These are phyloP conservation scores for Sporothrix inflata DNA, from an alignment of 2,329 filamentous ascomycete genomes.

Conservation along the genomic window DNA sequence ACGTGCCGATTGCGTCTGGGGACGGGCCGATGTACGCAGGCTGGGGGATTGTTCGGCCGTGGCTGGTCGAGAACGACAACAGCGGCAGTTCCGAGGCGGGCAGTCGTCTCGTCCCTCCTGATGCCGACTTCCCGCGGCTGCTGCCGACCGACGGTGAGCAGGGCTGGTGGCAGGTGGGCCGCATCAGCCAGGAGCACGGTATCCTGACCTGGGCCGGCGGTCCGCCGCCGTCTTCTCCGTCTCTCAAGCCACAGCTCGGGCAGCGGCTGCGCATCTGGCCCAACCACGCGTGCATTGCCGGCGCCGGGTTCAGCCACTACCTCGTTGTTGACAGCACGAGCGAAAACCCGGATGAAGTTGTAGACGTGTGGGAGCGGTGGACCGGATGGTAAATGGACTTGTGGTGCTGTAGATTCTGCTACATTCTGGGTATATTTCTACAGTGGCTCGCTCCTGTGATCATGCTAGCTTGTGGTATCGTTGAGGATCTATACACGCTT, in stretches of 20 bases:
- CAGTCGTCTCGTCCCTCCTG: slow-evolving; percentile 4
- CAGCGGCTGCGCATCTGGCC: slow-evolving; percentile 74
- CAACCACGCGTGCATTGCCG: slow-evolving; percentile 80
- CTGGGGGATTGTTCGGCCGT: slow-evolving; percentile 70
- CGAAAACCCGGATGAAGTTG: slow-evolving; percentile 60
- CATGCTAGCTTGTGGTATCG: too few relatives aligned
- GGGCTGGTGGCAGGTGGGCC: slow-evolving; percentile 67
- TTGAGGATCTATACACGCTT: too few relatives aligned
- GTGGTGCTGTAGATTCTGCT: background rate
- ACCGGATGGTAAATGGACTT: slow-evolving; percentile 62
- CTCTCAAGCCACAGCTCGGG: slow-evolving; percentile 56
- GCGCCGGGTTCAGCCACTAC: slow-evolving; percentile 73
- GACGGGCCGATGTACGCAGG: slow-evolving; percentile 56
- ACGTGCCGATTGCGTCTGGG: slow-evolving; percentile 34
- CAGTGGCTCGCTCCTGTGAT: too few relatives aligned
- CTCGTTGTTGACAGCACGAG: slow-evolving; percentile 68
- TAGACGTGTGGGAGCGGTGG: slow-evolving; percentile 77
- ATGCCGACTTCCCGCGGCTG: slow-evolving; percentile 38
- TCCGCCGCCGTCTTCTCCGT: slow-evolving; percentile 48
- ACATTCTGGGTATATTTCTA: too few relatives aligned
- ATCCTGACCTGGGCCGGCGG: slow-evolving; percentile 63
- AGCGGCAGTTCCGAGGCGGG: background rate
- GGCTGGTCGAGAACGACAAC: slow-evolving; percentile 41
- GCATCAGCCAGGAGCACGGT: slow-evolving; percentile 78
- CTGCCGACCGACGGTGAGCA: slow-evolving; percentile 41